Percentiles rank a stretch among this genome's conserved stretches.
Evolutionary conservation across 2,329 filamentous ascomycete genomes (phyloP).

Genomic region (Ophiosphaerella herpotricha): DNA sequence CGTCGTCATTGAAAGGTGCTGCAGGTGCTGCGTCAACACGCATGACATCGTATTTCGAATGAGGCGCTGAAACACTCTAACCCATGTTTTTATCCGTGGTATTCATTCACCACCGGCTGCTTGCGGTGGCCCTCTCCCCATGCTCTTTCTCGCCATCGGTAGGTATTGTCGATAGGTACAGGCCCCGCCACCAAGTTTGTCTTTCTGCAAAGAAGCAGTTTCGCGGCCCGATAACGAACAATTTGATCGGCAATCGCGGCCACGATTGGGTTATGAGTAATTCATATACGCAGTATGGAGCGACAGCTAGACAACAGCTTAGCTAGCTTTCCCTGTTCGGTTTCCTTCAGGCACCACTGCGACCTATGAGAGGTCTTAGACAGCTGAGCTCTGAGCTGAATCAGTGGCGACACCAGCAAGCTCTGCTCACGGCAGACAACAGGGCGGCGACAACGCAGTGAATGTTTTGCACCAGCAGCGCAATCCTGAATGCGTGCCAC

Average conservation of each 20-base stretch:
- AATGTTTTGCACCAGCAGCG: conserved; percentile 15
- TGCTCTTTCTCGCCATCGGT: too few relatives aligned
- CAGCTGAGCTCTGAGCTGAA: conserved; percentile 7
- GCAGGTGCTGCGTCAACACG: neutral
- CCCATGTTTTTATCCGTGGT: too few relatives aligned
- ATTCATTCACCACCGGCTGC: too few relatives aligned
- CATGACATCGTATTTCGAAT: neutral
- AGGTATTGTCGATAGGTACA: too few relatives aligned
- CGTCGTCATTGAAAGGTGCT: neutral
- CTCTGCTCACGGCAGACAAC: neutral
- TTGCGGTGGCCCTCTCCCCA: too few relatives aligned
- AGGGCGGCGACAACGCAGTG: neutral
- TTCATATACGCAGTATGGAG: neutral
- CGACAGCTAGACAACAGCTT: conserved; percentile 1
- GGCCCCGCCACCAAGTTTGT: too few relatives aligned
- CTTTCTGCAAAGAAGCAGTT: neutral
- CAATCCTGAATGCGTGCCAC: conserved; percentile 8
- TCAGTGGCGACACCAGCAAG: neutral
- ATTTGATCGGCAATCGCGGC: conserved; percentile 3
- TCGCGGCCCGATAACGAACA: conserved; percentile 1
- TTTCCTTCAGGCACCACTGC: neutral
- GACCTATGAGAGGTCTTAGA: conserved; percentile 1
- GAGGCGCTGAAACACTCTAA: neutral
- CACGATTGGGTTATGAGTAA: neutral
- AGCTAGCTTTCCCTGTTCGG: neutral